Percentiles rank a stretch among this genome's conserved stretches.
These are phyloP conservation scores for Trichophyton verrucosum DNA, from an alignment of 2,329 filamentous ascomycete genomes.

Conservation along the genomic window DNA sequence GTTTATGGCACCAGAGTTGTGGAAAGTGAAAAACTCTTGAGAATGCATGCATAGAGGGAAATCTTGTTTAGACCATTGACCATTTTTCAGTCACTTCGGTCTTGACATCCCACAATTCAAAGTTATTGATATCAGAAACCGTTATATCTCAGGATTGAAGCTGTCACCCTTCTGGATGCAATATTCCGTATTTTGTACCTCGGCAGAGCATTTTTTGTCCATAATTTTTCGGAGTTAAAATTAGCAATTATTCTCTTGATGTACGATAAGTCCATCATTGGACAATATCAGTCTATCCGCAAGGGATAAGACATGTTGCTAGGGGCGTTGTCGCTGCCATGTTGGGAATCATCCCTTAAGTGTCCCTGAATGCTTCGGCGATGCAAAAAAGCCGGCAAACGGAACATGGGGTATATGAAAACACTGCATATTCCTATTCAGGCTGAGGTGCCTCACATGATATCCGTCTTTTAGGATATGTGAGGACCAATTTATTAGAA, in stretches of 20 bases:
- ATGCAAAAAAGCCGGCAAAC: neutral
- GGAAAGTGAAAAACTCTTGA: constrained; percentile 1
- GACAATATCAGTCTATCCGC: neutral
- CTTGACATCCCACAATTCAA: neutral
- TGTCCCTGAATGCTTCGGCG: neutral
- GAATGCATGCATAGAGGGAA: neutral
- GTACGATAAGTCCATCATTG: neutral
- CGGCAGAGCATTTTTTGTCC: neutral
- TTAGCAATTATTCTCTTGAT: neutral
- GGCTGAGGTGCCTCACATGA: no score
- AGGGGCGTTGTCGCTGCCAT: neutral
- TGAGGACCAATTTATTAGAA: no score
- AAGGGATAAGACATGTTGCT: neutral
- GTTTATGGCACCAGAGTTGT: constrained; percentile 3
- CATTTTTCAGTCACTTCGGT: neutral
- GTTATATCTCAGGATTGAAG: neutral
- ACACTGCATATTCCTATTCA: no score
- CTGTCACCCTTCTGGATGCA: neutral
- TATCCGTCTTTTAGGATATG: no score
- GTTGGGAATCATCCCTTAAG: neutral
- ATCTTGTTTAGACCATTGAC: neutral
- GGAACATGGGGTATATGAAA: no score
- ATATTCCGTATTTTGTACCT: neutral
- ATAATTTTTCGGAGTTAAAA: neutral
- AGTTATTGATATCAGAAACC: neutral